Base-by-base conservation (phyloP, 352 stramenopile species). In the Pythium periplocum region DNA sequence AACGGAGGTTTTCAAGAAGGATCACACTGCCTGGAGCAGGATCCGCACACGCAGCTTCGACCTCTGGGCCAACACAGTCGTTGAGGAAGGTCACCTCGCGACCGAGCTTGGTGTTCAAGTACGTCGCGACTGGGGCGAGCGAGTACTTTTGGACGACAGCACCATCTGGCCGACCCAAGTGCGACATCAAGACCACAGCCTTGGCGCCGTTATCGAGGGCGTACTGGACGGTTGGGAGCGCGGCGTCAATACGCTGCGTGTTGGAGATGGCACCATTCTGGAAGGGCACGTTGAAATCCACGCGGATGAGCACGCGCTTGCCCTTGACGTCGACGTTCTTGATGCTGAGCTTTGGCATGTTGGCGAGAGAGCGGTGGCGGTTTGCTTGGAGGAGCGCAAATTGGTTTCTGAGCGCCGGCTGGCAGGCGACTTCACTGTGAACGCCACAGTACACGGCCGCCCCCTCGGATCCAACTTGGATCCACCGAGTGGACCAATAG, bases 241-340 rank as follows among this genome's bases (percentile, higher is more conserved):
- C 90, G 36, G 83, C 97, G 49, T 98, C 90, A 71, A 99, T 99
- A 68, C 98, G 95, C 68, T 99, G 96, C 57, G 96, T 99, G 86
- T 99, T 99, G 53, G 83, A 98, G 54, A 98, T 92, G 59, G 96
- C 96, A 57, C 93, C 97, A 69, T 96, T 90, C 12, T 83, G 75
- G 63, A 99, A 97, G 11, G 98, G 98, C 41, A 99, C 97, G 74
- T 99, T 99, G 61, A 99, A 98, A 83, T 99, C 98, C 57, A 98
- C 98, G 68, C 98, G 93, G 56, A 99, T 96, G 54, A 99, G 87
- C 57, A 99, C 97, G 73, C 96, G 97, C 83, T 98, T 98, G 78
- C 88, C 95, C 74, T 96, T 93, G 55, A 98, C 78, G 67, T 98
- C 91, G 49, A 93, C 86, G 64, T 98, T 94, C 64, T 95, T 84